These are phyloP conservation scores for Huntiella bhutanensis DNA, from an alignment of 2,329 filamentous ascomycete genomes.

Conservation along the genomic window DNA sequence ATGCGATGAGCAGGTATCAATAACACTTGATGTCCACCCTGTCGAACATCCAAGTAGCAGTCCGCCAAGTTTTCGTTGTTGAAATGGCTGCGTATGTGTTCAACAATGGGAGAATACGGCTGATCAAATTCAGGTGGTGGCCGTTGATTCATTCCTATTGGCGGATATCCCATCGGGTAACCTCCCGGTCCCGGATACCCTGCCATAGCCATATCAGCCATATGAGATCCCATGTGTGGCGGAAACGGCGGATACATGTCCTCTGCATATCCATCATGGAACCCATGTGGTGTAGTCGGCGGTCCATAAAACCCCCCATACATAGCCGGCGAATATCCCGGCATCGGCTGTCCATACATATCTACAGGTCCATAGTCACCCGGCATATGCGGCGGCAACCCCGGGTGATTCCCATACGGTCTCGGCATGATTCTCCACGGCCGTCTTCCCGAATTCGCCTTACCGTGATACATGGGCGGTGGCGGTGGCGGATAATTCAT, in stretches of 20 bases:
- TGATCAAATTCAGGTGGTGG: too few species aligned
- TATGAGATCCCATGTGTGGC: conserved; percentile 7
- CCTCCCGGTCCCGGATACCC: too few species aligned
- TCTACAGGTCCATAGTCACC: conserved; percentile 21
- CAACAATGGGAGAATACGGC: conserved; percentile 9
- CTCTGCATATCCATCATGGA: conserved; percentile 32
- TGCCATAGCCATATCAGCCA: neutral
- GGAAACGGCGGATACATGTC: conserved; percentile 15
- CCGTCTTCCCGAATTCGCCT: too few species aligned
- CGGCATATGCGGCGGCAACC: too few species aligned
- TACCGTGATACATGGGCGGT: too few species aligned
- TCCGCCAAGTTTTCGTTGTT: conserved; percentile 21
- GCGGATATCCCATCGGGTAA: too few species aligned
- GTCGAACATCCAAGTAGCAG: conserved; percentile 24
- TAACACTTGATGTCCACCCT: conserved; percentile 19
- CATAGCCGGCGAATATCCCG: conserved; percentile 13
- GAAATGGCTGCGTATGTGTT: conserved; percentile 18
- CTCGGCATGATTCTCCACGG: too few species aligned
- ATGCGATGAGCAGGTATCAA: conserved; percentile 35
- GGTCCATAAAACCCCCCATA: conserved; percentile 22
- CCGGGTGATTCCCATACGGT: too few species aligned
- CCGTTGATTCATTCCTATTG: too few species aligned
- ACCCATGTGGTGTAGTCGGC: conserved; percentile 37
- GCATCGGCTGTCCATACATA: conserved; percentile 20
- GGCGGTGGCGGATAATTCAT: too few species aligned